A percentile compares a stretch with the other conserved stretches of the same genome.
phyloP scores from a whole-genome alignment of 257 asterid species.

The Euphrasia confusa region DNA sequence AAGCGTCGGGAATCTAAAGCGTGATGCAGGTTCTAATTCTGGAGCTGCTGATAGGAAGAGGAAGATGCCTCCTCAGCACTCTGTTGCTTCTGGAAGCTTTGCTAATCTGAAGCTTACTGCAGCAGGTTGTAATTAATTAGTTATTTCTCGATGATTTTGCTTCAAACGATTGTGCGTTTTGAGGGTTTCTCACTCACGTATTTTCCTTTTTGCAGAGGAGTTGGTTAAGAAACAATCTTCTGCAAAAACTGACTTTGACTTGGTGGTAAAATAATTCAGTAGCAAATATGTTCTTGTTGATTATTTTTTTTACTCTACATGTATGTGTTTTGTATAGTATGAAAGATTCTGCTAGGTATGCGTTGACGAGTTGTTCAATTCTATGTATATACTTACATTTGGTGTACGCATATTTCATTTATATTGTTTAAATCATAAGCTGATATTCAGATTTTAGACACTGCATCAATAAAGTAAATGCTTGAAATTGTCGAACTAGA shows the following conservation, averaged over 20 bases:
- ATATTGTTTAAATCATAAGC: constrained; percentile 17
- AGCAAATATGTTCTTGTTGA: constrained; percentile 5
- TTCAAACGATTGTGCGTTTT: background rate
- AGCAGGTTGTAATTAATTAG: constrained; percentile 33
- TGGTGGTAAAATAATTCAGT: constrained; percentile 52
- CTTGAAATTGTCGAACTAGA: background rate
- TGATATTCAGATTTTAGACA: constrained; percentile 5
- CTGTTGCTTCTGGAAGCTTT: constrained; percentile 67
- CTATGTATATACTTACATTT: background rate
- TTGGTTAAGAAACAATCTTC: constrained; percentile 94
- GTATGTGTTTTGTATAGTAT: constrained; percentile 7
- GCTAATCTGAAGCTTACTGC: constrained; percentile 87
- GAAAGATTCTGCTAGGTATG: constrained; percentile 11
- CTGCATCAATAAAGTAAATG: constrained; percentile 5
- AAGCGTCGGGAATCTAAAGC: too few relatives aligned
- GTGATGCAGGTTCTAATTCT: too few relatives aligned
- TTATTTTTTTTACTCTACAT: background rate
- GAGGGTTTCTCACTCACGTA: constrained; percentile 12
- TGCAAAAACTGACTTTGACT: constrained; percentile 67
- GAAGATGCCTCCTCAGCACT: constrained; percentile 21
- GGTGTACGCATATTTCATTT: background rate
- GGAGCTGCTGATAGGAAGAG: too few relatives aligned
- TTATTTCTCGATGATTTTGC: background rate
- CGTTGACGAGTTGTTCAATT: background rate
- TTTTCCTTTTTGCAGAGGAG: constrained; percentile 49